A percentile compares a stretch with the other conserved stretches of the same genome.
These are phyloP conservation scores for Podila horticola DNA, from an alignment of 192 early-diverging fungal species.

Conservation along the genomic window DNA sequence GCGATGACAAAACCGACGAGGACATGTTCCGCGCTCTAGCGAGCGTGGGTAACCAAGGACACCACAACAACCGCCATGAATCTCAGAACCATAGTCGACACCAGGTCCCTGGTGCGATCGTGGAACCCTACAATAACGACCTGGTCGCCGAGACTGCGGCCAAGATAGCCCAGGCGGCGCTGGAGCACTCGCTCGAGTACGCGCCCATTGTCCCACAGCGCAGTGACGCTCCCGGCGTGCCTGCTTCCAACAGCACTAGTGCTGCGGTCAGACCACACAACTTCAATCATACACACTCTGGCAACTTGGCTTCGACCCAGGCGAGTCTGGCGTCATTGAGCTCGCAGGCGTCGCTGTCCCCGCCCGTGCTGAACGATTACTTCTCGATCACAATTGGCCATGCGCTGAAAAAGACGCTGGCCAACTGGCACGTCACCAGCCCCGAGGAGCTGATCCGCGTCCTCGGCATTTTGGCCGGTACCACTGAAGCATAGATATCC, in stretches of 20 bases:
- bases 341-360: constrained; percentile 15
- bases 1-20: constrained; percentile 97
- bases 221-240: not conserved
- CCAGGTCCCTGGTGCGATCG: not conserved
- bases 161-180: constrained; percentile 34
- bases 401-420: constrained; percentile 87
- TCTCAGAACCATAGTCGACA: constrained; percentile 1
- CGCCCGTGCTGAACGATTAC: constrained; percentile 44
- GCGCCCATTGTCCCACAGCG: not conserved
- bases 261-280: not conserved
- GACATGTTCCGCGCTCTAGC: constrained; percentile 92
- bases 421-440: constrained; percentile 82
- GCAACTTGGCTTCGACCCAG: not conserved
- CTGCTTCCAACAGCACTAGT: not conserved
- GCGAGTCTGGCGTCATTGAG: constrained; percentile 14
- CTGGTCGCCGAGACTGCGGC: constrained; percentile 35
- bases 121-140: constrained; percentile 29
- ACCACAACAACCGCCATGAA: not conserved
- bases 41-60: not conserved
- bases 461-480: constrained; percentile 37
- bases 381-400: constrained; percentile 88
- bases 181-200: constrained; percentile 22
- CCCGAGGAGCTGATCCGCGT: constrained; percentile 72
- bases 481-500: constrained; percentile 14
- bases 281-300: constrained; percentile 18